Evolutionary conservation across 352 stramenopile species (phyloP).

Genomic region (Aphanomyces cochlioides): DNA sequence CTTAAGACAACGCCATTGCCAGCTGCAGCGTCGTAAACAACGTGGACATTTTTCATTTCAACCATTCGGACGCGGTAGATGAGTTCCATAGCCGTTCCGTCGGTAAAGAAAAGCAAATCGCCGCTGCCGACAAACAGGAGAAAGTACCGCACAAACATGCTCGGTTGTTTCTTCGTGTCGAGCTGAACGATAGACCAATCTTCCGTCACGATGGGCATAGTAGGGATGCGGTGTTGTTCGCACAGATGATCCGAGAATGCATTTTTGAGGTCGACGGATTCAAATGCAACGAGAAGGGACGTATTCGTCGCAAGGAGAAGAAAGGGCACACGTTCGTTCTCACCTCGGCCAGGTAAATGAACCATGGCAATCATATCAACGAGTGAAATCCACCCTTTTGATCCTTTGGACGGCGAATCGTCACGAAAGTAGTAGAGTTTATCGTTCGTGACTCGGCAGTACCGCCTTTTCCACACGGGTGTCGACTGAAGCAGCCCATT

Average conservation of each 20-base stretch:
- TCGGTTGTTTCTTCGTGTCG: neutral
- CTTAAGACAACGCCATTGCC: conserved; percentile 12
- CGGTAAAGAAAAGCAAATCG: conserved; percentile 26
- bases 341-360: neutral
- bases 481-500: conserved; percentile 11
- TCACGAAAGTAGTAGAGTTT: conserved; percentile 25
- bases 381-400: conserved; percentile 21
- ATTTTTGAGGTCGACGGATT: neutral
- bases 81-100: neutral
- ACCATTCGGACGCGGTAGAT: conserved; percentile 20
- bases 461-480: conserved; percentile 1
- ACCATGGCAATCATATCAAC: conserved; percentile 16
- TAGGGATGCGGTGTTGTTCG: neutral
- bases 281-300: conserved; percentile 13
- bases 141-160: conserved; percentile 11
- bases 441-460: conserved; percentile 16
- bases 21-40: conserved; percentile 11
- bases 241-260: conserved; percentile 11
- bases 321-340: neutral
- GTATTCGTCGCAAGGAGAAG: neutral
- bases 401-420: conserved; percentile 15
- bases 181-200: conserved; percentile 29
- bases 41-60: conserved; percentile 19
- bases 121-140: conserved; percentile 17
- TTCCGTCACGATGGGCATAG: conserved; percentile 8